phyloP scores from a whole-genome alignment of 805 yeast species.

The Wickerhamomyces alni region DNA sequence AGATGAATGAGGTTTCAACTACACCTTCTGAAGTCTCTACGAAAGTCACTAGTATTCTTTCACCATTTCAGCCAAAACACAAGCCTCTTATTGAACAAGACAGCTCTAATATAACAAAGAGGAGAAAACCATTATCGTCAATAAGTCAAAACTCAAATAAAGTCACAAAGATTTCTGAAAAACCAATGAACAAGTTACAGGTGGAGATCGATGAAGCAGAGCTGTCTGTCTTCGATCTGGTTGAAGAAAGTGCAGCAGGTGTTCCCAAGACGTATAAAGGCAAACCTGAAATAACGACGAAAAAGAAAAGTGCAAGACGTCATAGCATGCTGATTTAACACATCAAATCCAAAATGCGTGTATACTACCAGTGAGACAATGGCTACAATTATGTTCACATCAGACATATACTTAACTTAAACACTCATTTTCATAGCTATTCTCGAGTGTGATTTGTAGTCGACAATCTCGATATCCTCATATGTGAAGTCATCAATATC shows the following conservation, averaged over 20 bases:
- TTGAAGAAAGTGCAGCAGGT: constrained; percentile 23
- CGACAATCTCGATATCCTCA: constrained; percentile 81
- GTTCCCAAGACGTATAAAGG: constrained; percentile 23
- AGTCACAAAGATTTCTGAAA: constrained; percentile 6
- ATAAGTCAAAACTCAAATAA: constrained; percentile 14
- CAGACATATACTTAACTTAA: constrained; percentile 25
- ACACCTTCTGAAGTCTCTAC: too few relatives aligned
- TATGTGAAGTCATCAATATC: constrained; percentile 81
- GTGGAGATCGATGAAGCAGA: constrained; percentile 13
- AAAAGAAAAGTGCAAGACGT: constrained; percentile 18
- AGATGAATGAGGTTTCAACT: too few relatives aligned
- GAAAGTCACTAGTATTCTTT: constrained; percentile 6
- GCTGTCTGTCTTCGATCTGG: constrained; percentile 24
- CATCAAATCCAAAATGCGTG: background rate
- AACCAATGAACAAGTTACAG: constrained; percentile 5
- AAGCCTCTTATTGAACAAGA: constrained; percentile 16
- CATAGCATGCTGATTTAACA: constrained; percentile 18
- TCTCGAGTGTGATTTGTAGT: constrained; percentile 74
- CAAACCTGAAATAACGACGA: constrained; percentile 15
- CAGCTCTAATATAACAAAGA: constrained; percentile 20
- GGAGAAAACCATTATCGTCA: constrained; percentile 20
- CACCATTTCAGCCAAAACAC: constrained; percentile 1
- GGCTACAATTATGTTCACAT: too few relatives aligned
- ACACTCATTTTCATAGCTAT: constrained; percentile 98
- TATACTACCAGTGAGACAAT: too few relatives aligned